These are phyloP conservation scores for Ceratobasidium sp. DNA, from an alignment of 1,284 basidiomycete species.

Conservation along the genomic window DNA sequence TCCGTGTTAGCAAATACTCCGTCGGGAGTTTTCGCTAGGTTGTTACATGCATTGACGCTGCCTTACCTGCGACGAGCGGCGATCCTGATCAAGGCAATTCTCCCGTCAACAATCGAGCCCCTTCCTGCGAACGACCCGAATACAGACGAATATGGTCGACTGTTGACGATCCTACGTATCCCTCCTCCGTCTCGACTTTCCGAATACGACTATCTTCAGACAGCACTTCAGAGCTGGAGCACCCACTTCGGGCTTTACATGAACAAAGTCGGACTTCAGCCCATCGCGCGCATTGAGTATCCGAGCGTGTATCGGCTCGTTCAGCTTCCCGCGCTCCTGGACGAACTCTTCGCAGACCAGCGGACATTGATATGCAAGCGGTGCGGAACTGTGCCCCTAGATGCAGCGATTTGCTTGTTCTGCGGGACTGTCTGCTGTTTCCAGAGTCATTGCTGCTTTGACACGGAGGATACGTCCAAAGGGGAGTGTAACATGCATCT, in stretches of 20 bases:
- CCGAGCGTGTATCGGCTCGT: constrained; percentile 88
- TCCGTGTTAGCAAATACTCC: constrained; percentile 80
- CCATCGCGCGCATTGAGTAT: constrained; percentile 78
- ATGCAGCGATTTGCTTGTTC: constrained; percentile 91
- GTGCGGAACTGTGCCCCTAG: constrained; percentile 83
- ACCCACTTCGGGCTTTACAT: constrained; percentile 82
- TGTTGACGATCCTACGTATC: constrained; percentile 80
- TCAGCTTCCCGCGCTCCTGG: constrained; percentile 82
- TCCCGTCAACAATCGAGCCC: constrained; percentile 69
- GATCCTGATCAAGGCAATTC: constrained; percentile 82
- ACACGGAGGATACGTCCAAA: constrained; percentile 71
- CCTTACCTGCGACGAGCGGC: constrained; percentile 94
- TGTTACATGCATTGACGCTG: constrained; percentile 89
- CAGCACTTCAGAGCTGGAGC: constrained; percentile 83
- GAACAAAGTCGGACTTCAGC: constrained; percentile 75
- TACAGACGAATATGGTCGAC: constrained; percentile 78
- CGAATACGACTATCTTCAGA: constrained; percentile 82
- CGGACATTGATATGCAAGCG: constrained; percentile 76
- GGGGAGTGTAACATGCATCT: constrained; percentile 96
- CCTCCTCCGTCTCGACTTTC: constrained; percentile 78
- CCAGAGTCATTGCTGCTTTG: constrained; percentile 92
- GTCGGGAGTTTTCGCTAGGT: constrained; percentile 82
- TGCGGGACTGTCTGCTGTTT: constrained; percentile 92
- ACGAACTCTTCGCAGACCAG: constrained; percentile 82
- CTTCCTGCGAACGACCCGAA: constrained; percentile 53